Evolutionary conservation across 805 yeast genomes (phyloP).

Genomic region (Myxozyma melibiosi): DNA sequence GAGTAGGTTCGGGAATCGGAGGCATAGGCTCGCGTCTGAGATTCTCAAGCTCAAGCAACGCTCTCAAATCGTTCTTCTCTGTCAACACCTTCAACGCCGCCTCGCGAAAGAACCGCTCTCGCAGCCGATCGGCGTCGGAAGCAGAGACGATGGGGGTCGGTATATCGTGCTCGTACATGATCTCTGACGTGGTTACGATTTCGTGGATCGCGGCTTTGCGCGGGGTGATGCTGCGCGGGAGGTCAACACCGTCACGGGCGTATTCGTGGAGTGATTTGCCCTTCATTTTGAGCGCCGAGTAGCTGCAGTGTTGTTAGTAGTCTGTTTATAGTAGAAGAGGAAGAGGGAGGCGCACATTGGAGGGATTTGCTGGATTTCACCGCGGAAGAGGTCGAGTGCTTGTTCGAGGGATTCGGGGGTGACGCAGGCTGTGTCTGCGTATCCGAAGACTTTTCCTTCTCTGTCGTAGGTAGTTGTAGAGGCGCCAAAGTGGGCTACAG

Average conservation of each 20-base stretch:
- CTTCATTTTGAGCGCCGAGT: conserved; percentile 89
- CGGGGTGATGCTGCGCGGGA: conserved; percentile 80
- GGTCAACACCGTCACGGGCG: conserved; percentile 82
- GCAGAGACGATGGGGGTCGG: conserved; percentile 42
- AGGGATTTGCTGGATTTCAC: conserved; percentile 83
- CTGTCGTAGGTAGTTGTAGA: conserved; percentile 93
- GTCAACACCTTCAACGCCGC: conserved; percentile 20
- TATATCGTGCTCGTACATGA: conserved; percentile 60
- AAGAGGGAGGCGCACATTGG: conserved; percentile 58
- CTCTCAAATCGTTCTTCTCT: conserved; percentile 10
- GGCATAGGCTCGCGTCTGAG: conserved; percentile 12
- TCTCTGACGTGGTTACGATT: conserved; percentile 54
- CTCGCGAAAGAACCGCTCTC: conserved; percentile 49
- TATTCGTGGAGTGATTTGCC: conserved; percentile 94
- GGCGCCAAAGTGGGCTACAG: conserved; percentile 83
- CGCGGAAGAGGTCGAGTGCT: conserved; percentile 68
- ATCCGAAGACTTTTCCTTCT: conserved; percentile 77
- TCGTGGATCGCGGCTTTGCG: conserved; percentile 66
- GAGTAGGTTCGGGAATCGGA: background rate
- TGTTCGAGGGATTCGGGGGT: conserved; percentile 54
- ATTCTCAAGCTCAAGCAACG: conserved; percentile 19
- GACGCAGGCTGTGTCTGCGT: conserved; percentile 59
- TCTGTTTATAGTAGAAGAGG: background rate
- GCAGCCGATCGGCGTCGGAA: conserved; percentile 41
- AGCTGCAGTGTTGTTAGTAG: background rate